Evolutionary conservation across 2,329 filamentous ascomycete species (phyloP), one percentile per base, ranked within the genome.

Genomic region (Botrytis cinerea): DNA sequence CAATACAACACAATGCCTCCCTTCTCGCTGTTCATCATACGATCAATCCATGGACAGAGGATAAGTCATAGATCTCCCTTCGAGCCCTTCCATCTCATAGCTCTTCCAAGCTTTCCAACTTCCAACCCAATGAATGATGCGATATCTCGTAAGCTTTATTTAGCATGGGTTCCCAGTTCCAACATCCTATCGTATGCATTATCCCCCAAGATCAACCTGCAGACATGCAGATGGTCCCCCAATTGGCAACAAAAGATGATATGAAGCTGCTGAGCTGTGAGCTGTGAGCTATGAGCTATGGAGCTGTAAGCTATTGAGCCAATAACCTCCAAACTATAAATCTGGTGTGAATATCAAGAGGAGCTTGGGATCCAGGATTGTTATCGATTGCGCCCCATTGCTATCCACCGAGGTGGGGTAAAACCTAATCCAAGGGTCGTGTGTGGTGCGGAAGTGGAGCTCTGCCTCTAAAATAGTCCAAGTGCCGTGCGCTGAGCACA

Each of bases 341-440:
- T 7, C 6, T 20, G 57, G 57, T 4, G n/a, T 57, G 51, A 57
- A 32, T 2, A 62, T n/a, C 60, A 10, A 4, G 28, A 43, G 60
- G 25, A 62, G 60, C 60, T 40, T 62, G 60, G 35, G 35, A 22
- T n/a, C 25, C 38, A 40, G 38, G 38, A 28, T 63, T 63, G 61
- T n/a, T 63, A 60, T 60, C 18, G 59, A 60, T 60, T 60, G 32
- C 16, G 9, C 5, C 25, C 10, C 9, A 51, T n/a, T 51, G 25
- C 25, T 51, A 51, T 54, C 48, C 38, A 40, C 14, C 6, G 38
- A 45, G 61, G 61, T 63, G 61, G 61, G 61, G 61, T 35, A 51
- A 38, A n/a, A n/a, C 28, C 20, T 43, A 45, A 51, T 67, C 16
- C 63, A 67, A 67, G 45, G 63, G 63, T 67, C 45, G 38, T 51